Evolutionary conservation across 805 yeast species (phyloP).

Genomic region (Sugiyamaella valdiviana): DNA sequence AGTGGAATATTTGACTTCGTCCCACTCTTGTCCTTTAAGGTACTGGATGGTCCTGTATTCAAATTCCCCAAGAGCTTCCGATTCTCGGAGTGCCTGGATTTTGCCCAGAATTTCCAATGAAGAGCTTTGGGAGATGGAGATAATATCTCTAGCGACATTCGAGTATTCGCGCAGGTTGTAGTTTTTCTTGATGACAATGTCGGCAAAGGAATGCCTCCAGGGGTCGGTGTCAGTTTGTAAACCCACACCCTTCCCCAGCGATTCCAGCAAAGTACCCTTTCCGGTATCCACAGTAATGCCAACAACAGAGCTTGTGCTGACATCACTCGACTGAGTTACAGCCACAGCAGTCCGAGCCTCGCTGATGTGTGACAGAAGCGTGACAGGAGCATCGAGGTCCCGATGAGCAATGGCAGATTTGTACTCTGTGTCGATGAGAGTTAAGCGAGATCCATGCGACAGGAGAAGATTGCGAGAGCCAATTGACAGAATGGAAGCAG

Average conservation of each 20-base stretch:
- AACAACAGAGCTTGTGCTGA: constrained; percentile 21
- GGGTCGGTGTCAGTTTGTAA: constrained; percentile 12
- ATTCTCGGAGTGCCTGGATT: constrained; percentile 29
- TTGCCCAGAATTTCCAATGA: constrained; percentile 21
- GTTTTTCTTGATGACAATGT: constrained; percentile 15
- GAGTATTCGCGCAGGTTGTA: constrained; percentile 11
- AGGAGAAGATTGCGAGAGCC: constrained; percentile 26
- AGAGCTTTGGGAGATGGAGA: constrained; percentile 24
- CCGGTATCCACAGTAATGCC: constrained; percentile 51
- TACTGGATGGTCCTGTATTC: constrained; percentile 17
- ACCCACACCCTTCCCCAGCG: constrained; percentile 56
- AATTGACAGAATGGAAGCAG: constrained; percentile 22
- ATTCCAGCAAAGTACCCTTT: constrained; percentile 58
- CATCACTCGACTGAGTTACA: constrained; percentile 22
- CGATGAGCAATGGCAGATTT: constrained; percentile 19
- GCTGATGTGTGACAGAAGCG: not conserved
- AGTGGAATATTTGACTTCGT: constrained; percentile 8
- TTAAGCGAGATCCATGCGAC: constrained; percentile 26
- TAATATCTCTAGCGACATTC: constrained; percentile 15
- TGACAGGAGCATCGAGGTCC: not conserved
- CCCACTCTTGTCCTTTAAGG: constrained; percentile 23
- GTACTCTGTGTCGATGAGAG: constrained; percentile 35
- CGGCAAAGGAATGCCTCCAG: constrained; percentile 17
- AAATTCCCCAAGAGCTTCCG: constrained; percentile 26
- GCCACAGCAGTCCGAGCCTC: not conserved